phyloP scores from a whole-genome alignment of 2,329 filamentous ascomycete genomes.

The Penicillium capsulatum region DNA sequence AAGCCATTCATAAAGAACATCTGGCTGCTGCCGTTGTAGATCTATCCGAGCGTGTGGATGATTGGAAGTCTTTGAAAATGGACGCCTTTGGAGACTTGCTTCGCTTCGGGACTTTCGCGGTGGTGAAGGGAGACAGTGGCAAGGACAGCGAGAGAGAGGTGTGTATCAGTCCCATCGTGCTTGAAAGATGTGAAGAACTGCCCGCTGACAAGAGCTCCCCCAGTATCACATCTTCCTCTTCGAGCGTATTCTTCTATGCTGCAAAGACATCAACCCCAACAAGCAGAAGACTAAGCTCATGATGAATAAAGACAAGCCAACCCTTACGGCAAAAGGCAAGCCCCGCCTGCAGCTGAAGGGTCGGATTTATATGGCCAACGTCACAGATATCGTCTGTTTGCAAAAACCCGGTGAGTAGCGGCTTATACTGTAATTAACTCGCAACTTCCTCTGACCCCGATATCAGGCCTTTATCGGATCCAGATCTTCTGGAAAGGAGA shows the following conservation, averaged over 20 bases:
- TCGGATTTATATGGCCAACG: conserved; percentile 98
- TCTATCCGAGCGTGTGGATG: conserved; percentile 76
- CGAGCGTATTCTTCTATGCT: conserved; percentile 89
- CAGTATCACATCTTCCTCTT: conserved; percentile 98
- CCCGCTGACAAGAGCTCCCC: not conserved
- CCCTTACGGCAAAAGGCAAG: conserved; percentile 69
- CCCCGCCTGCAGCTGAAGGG: conserved; percentile 82
- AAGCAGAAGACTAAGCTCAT: conserved; percentile 68
- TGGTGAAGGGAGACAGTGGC: conserved; percentile 70
- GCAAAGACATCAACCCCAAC: conserved; percentile 85
- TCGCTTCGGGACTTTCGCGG: conserved; percentile 83
- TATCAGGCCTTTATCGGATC: conserved; percentile 78
- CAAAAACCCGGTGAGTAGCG: conserved; percentile 71
- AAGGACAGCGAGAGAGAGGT: conserved; percentile 91
- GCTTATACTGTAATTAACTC: not conserved
- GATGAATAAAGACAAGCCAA: conserved; percentile 63
- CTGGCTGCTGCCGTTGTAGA: conserved; percentile 79
- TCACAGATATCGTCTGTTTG: conserved; percentile 86
- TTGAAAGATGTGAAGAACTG: not conserved
- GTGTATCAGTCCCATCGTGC: conserved; percentile 35
- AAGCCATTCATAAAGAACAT: conserved; percentile 83
- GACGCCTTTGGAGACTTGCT: conserved; percentile 88
- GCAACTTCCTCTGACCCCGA: not conserved
- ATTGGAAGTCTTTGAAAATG: conserved; percentile 92
- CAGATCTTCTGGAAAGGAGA: conserved; percentile 99